These are phyloP conservation scores for Trifolium pratense DNA, from an alignment of 306 rosid species.

Conservation along the genomic window DNA sequence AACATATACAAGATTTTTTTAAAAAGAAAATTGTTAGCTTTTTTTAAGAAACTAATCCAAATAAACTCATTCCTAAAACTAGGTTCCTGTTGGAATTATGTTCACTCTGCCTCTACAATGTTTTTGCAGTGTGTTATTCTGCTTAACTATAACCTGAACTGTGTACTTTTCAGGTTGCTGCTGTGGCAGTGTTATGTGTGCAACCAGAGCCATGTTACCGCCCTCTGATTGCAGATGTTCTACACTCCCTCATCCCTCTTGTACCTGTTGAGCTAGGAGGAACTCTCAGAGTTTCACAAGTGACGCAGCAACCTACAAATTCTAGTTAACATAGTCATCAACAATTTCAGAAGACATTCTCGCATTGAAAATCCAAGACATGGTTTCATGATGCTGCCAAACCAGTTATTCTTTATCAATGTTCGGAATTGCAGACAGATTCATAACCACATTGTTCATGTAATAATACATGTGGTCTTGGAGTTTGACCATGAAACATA, in stretches of 20 bases:
- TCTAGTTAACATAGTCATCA: slow-evolving; percentile 39
- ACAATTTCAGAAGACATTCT: slow-evolving; percentile 12
- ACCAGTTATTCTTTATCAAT: slow-evolving; percentile 7
- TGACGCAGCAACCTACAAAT: slow-evolving; percentile 38
- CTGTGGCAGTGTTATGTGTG: slow-evolving; percentile 93
- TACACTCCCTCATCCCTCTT: slow-evolving; percentile 94
- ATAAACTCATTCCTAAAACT: neutral
- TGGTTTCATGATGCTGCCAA: slow-evolving; percentile 37
- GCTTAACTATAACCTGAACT: slow-evolving; percentile 7
- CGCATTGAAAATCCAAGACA: slow-evolving; percentile 5
- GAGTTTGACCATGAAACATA: slow-evolving; percentile 23
- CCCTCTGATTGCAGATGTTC: slow-evolving; percentile 88
- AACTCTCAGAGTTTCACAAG: slow-evolving; percentile 69
- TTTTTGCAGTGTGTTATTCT: slow-evolving; percentile 9
- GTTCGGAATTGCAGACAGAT: slow-evolving; percentile 16
- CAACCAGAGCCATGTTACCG: slow-evolving; percentile 98
- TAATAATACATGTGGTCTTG: neutral
- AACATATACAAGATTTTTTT: neutral
- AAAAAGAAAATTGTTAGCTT: neutral
- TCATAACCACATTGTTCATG: slow-evolving; percentile 11
- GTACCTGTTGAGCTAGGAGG: slow-evolving; percentile 92
- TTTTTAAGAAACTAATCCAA: neutral
- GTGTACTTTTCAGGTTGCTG: slow-evolving; percentile 74
- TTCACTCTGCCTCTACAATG: neutral
- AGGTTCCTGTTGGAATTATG: neutral